Conservation (phyloP, 768 basidiomycete genomes). For the Mrakia blollopis region DNA sequence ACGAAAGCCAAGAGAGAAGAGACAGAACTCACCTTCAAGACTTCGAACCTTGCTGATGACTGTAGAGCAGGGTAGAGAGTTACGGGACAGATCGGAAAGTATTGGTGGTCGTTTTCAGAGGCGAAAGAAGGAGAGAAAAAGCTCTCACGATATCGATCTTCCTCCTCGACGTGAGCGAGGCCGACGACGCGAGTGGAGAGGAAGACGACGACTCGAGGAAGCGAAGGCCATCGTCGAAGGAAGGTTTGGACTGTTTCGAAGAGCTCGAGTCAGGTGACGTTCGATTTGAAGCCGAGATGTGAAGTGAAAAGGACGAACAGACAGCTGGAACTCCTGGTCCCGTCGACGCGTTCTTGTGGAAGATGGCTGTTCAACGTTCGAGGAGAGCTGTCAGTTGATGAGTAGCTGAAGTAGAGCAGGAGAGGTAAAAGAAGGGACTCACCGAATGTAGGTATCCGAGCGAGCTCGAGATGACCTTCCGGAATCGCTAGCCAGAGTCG, state of each 20-base stretch:
- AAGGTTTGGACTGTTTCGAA: slow-evolving; percentile 51
- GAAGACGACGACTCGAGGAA: slow-evolving; percentile 63
- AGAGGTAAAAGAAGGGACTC: slow-evolving; percentile 50
- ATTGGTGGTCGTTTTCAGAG: neutral
- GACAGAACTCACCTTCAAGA: slow-evolving; percentile 45
- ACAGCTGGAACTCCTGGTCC: slow-evolving; percentile 54
- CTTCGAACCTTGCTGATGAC: slow-evolving; percentile 57
- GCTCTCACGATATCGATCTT: slow-evolving; percentile 51
- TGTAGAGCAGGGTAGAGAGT: neutral
- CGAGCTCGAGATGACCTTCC: slow-evolving; percentile 37
- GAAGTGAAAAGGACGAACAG: neutral
- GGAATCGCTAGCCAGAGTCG: slow-evolving; percentile 5
- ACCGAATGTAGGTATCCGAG: slow-evolving; percentile 54
- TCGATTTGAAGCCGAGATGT: too few species aligned
- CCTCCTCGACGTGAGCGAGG: slow-evolving; percentile 49
- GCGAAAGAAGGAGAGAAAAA: neutral
- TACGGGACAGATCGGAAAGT: neutral
- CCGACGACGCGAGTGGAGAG: slow-evolving; percentile 57
- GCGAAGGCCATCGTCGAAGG: slow-evolving; percentile 61
- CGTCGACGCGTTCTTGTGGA: slow-evolving; percentile 53
- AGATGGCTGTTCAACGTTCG: slow-evolving; percentile 51
- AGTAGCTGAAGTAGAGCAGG: too few species aligned
- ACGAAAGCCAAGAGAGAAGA: neutral
- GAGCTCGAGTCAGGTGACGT: neutral
- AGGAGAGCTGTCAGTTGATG: slow-evolving; percentile 46